Base-by-base conservation (phyloP, 805 yeast genomes). In the Vanderwaltozyma verrucispora region DNA sequence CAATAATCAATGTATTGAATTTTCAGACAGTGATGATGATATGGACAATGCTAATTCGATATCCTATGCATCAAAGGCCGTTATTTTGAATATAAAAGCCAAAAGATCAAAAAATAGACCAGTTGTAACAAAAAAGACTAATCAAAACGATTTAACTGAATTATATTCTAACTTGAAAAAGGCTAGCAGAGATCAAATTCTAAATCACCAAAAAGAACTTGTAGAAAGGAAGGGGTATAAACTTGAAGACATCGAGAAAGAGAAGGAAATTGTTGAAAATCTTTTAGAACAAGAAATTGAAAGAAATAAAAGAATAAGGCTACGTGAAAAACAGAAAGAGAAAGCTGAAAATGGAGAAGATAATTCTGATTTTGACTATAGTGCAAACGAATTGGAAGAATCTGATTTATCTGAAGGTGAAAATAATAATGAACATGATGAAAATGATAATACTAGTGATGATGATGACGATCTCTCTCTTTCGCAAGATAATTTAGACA, bases 271-370 rank as follows among this genome's bases (percentile, higher is more conserved):
- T 11, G 53, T 50, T 1, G 59, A 53, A 25, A 45, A 50, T 30
- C 49, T 59, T 43, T 57, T 75, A 45, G 73, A 72, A 44, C 63
- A 71, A 40, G 77, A 72, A 49, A 65, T 72, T 43, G 68, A 67
- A 39, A 63, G 77, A 45, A 71, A 62, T 13, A 54, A 65, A 35
- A 62, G 63, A 15, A 63, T 72, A 23, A 63, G 74, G 32, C 63
- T 61, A 44, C 56, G 60, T 39, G 74, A 70, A 42, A 50, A 68
- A 53, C 50, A 46, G 19, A 43, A 36, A 16, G 54, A 51, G 14
- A 30, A 62, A 44, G 50, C 66, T 60, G 36, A 42, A n/a, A n/a
- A 15, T 20, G 29, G 34, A 13, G 23, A 28, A 8, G 36, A 28
- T 7, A 39, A 35, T 20, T 33, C 33, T 14, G 37, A 31, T 17